A percentile compares a stretch with the other conserved stretches of the same genome.
phyloP scores from a whole-genome alignment of 331 rosid genomes.

The Arachis monticola region DNA sequence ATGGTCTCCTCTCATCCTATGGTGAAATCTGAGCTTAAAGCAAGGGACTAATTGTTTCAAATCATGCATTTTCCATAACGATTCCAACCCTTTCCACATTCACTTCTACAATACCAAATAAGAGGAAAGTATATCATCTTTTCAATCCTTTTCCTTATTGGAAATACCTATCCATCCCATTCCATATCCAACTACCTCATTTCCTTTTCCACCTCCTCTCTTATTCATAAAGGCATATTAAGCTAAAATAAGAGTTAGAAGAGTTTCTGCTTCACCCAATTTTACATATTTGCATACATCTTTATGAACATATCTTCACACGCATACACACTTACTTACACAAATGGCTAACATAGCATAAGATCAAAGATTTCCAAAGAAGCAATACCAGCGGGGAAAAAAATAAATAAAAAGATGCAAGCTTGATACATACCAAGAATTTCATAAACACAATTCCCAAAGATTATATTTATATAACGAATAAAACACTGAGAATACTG shows the following conservation, averaged over 20 bases:
- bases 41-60: not conserved
- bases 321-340: not conserved
- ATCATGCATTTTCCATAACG: slow-evolving; percentile 7
- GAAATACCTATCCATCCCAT: not conserved
- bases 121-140: slow-evolving; percentile 5
- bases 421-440: slow-evolving; percentile 17
- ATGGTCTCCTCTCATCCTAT: not conserved
- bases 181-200: not conserved
- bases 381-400: not conserved
- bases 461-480: slow-evolving; percentile 8
- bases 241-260: not conserved
- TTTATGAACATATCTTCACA: not conserved
- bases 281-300: not conserved
- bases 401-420: not conserved
- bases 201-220: slow-evolving; percentile 1
- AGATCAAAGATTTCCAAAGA: not conserved
- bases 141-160: not conserved
- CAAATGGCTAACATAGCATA: not conserved
- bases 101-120: not conserved
- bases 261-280: not conserved
- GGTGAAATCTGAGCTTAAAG: not conserved
- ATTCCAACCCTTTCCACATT: not conserved
- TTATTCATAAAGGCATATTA: not conserved
- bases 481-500: not conserved
- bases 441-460: not conserved